Conservation (phyloP, 768 basidiomycete genomes). For the Multifurca ochricompacta region DNA sequence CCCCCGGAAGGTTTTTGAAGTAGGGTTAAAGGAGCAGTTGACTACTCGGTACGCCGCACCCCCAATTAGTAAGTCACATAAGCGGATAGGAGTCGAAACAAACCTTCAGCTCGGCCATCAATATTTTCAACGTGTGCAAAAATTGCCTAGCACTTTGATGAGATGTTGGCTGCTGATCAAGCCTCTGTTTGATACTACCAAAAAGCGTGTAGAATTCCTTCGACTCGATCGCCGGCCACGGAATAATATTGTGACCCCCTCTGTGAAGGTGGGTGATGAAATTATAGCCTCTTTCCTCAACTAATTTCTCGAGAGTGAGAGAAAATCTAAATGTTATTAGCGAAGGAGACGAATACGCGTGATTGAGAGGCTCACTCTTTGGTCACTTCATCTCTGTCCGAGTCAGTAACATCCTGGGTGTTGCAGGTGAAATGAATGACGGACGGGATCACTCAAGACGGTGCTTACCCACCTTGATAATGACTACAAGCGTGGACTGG, state of each 20-base stretch:
- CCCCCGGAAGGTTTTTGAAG: no score
- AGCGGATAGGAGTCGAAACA: not conserved
- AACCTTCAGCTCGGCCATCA: slow-evolving; percentile 65
- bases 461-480: slow-evolving; percentile 45
- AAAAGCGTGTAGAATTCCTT: slow-evolving; percentile 52
- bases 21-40: no score
- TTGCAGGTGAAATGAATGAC: not conserved
- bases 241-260: slow-evolving; percentile 50
- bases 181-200: slow-evolving; percentile 34
- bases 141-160: slow-evolving; percentile 49
- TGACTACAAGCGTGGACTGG: slow-evolving; percentile 52
- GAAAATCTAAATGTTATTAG: slow-evolving; percentile 35
- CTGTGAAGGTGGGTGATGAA: slow-evolving; percentile 55
- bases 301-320: slow-evolving; percentile 53
- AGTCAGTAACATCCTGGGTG: slow-evolving; percentile 53
- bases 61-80: not conserved
- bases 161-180: slow-evolving; percentile 44
- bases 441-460: no score
- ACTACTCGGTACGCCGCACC: slow-evolving; percentile 28
- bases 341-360: not conserved
- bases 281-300: slow-evolving; percentile 52
- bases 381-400: slow-evolving; percentile 50
- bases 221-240: slow-evolving; percentile 63
- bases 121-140: slow-evolving; percentile 47
- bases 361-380: slow-evolving; percentile 39